Conservation (phyloP, 768 basidiomycete genomes). For the Termitomyces sp. region DNA sequence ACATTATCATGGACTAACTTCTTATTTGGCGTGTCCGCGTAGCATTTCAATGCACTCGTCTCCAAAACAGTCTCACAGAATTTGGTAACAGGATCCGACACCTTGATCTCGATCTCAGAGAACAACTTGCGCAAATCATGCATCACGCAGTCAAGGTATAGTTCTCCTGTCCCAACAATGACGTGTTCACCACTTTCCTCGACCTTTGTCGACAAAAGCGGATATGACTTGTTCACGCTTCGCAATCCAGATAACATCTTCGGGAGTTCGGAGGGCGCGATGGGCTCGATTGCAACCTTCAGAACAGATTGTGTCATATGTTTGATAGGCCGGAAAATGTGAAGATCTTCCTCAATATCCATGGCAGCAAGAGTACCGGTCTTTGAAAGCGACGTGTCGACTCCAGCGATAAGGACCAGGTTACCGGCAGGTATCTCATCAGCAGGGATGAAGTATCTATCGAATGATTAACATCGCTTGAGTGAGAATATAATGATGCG, state of each 20-base stretch:
- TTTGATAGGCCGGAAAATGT: constrained; percentile 94
- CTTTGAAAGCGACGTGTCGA: constrained; percentile 93
- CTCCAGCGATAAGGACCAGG: constrained; percentile 86
- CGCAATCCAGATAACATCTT: constrained; percentile 98
- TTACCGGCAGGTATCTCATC: constrained; percentile 91
- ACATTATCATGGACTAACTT: constrained; percentile 52
- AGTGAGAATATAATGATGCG: not conserved
- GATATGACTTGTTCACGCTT: constrained; percentile 97
- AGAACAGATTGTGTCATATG: constrained; percentile 97
- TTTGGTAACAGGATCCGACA: constrained; percentile 97
- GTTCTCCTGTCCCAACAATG: constrained; percentile 92
- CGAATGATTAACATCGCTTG: constrained; percentile 3
- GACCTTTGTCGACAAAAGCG: constrained; percentile 89
- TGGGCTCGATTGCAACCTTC: constrained; percentile 97
- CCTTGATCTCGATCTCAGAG: constrained; percentile 99
- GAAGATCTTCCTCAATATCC: constrained; percentile 77
- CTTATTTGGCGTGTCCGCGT: constrained; percentile 99
- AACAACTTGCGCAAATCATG: constrained; percentile 91
- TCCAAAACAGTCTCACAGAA: constrained; percentile 98
- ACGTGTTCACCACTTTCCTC: constrained; percentile 99
- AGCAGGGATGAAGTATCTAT: constrained; percentile 85
- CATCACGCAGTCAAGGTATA: constrained; percentile 96
- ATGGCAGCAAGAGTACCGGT: constrained; percentile 81
- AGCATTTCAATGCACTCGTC: constrained; percentile 96
- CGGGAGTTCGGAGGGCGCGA: constrained; percentile 94